These are phyloP conservation scores for Entomortierella parvispora DNA, from an alignment of 192 early-diverging fungal species.

Conservation along the genomic window DNA sequence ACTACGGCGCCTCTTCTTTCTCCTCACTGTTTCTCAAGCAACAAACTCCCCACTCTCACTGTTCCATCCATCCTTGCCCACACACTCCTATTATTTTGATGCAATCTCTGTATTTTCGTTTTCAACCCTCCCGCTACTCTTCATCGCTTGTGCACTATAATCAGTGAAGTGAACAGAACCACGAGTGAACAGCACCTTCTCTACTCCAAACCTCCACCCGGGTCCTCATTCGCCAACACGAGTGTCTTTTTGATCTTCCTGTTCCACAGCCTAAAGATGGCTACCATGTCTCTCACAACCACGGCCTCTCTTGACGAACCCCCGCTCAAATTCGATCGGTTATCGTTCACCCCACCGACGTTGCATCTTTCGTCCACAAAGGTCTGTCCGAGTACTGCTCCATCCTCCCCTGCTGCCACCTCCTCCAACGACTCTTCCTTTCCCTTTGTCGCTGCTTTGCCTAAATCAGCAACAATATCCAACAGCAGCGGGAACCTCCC, in stretches of 20 bases:
- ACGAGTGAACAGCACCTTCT: not conserved
- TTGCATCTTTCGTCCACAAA: not conserved
- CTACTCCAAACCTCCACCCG: not conserved
- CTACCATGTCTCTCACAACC: conserved; percentile 11
- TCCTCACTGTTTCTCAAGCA: not conserved
- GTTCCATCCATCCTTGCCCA: too few species aligned
- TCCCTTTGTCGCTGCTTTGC: too few species aligned
- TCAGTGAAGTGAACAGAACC: conserved; percentile 23
- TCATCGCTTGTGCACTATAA: conserved; percentile 47
- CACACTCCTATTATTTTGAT: conserved; percentile 28
- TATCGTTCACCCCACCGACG: not conserved
- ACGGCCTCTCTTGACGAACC: not conserved
- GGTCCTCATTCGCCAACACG: too few species aligned
- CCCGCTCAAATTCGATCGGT: not conserved
- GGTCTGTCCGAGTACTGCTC: too few species aligned
- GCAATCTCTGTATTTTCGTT: conserved; percentile 34
- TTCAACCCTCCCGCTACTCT: conserved; percentile 13
- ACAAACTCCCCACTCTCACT: not conserved
- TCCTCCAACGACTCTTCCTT: too few species aligned
- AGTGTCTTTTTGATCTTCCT: not conserved
- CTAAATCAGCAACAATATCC: too few species aligned
- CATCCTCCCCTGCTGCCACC: too few species aligned
- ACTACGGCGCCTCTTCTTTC: not conserved
- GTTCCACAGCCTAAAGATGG: conserved; percentile 1
- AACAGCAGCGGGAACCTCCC: too few species aligned